phyloP scores from a whole-genome alignment of 768 basidiomycete genomes.

The Sutorius australiensis region DNA sequence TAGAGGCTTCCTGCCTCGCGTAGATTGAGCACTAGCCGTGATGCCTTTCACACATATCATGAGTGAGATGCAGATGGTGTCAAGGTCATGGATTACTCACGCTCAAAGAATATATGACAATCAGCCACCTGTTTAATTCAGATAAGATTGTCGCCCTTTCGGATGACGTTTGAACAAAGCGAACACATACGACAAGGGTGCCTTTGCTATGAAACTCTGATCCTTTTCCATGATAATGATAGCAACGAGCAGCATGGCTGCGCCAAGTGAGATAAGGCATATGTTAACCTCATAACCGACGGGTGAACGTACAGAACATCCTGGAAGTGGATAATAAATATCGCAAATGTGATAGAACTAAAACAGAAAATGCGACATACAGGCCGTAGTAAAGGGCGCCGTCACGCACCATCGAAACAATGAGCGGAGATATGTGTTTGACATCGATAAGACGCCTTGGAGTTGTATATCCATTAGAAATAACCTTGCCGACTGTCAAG shows the following conservation, averaged over 20 bases:
- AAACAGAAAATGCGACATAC: background rate
- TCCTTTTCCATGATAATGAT: background rate
- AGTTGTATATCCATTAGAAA: background rate
- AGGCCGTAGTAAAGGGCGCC: slow-evolving; percentile 1
- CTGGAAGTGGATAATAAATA: background rate
- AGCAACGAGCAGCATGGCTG: background rate
- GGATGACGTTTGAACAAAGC: too few species aligned
- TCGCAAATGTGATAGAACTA: background rate
- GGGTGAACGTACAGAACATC: background rate
- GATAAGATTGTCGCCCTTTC: too few species aligned
- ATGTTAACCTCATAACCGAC: background rate
- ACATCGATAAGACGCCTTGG: background rate
- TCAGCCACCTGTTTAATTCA: background rate
- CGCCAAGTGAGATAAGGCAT: background rate
- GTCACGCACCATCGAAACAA: slow-evolving; percentile 6
- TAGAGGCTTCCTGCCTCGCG: background rate
- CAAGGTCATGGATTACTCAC: background rate
- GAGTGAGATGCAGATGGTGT: background rate
- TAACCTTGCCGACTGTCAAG: background rate
- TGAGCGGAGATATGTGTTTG: background rate
- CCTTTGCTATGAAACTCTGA: background rate
- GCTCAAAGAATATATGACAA: background rate
- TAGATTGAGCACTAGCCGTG: background rate
- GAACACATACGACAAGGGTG: background rate
- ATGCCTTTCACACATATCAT: background rate